Evolutionary conservation across 2,329 filamentous ascomycete genomes (phyloP), one percentile per base, ranked within the genome.

Genomic region (Phaeoacremonium minimum): DNA sequence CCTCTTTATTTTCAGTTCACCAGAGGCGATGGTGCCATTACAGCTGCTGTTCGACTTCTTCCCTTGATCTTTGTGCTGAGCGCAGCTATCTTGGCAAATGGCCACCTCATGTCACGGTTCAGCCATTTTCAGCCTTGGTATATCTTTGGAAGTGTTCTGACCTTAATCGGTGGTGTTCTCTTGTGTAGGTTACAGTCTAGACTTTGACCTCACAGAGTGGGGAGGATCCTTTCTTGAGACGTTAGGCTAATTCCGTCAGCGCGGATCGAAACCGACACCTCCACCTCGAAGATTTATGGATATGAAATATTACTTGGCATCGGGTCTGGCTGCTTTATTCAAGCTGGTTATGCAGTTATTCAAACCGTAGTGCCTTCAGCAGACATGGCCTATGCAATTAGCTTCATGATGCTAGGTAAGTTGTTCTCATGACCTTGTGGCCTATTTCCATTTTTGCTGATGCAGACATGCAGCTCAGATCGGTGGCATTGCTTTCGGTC

Each of bases 61-160:
- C 34, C 34, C 2, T 20, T 36, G 5, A 36, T 36, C 4, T 14
- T 38, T 1, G 20, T 38, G 7, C 31, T 38, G 30, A 31, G 31
- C 19, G 36, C 15, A 8, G 19, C 26, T 11, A 38, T 38, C 2
- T 19, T 38, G 18, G 13, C 32, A n/a, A 38, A 38, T 15, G 36
- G 36, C 22, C 15, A 26, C n/a, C 31, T 38, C 5, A 33, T 38
- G 30, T n/a, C 30, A 2, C 31, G 11, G 15, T 18, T 38, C 5
- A 31, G 36, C 4, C 28, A 38, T 14, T 38, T 33, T 17, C 31
- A 26, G 36, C 36, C 36, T 3, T 38, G 36, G 36, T 38, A 33
- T 5, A 33, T 31, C 1, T 7, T 11, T 4, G 36, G 36, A 7
- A 31, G 36, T n/a, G 14, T 38, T 6, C 36, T 38, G n/a, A 28